Percentiles rank a stretch among this genome's conserved stretches.
phyloP scores from a whole-genome alignment of 306 rosid genomes.

The Begonia peltatifolia region DNA sequence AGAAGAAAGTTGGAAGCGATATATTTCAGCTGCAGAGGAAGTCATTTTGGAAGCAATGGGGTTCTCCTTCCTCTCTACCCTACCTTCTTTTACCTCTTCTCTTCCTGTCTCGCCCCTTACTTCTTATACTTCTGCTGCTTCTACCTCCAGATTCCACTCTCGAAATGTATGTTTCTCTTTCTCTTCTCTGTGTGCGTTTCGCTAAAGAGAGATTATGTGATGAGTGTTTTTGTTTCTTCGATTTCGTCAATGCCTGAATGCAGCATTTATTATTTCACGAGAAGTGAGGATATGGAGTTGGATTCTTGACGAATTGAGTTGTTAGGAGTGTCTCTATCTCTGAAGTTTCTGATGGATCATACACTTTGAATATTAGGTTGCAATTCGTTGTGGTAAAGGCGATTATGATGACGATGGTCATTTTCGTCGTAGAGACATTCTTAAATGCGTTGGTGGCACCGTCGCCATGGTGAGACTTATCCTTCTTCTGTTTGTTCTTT shows the following conservation, averaged over 20 bases:
- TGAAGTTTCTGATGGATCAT: too few relatives aligned
- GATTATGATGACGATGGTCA: slow-evolving; percentile 22
- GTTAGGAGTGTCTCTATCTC: too few relatives aligned
- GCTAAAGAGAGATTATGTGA: background rate
- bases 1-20: too few relatives aligned
- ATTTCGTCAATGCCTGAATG: too few relatives aligned
- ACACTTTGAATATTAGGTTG: slow-evolving; percentile 21
- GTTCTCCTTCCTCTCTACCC: slow-evolving; percentile 52
- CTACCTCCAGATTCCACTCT: slow-evolving; percentile 3
- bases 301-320: too few relatives aligned
- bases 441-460: slow-evolving; percentile 46
- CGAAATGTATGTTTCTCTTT: slow-evolving; percentile 28
- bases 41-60: slow-evolving; percentile 26
- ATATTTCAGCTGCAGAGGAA: too few relatives aligned
- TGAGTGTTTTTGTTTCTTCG: too few relatives aligned
- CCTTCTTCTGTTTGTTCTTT: background rate
- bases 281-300: too few relatives aligned
- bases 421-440: slow-evolving; percentile 35
- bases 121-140: background rate
- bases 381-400: slow-evolving; percentile 37
- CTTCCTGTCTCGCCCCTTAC: slow-evolving; percentile 17
- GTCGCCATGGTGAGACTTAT: slow-evolving; percentile 56
- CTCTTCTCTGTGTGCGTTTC: slow-evolving; percentile 3
- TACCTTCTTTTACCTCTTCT: slow-evolving; percentile 18
- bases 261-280: too few relatives aligned